Base-by-base conservation (phyloP, 2,329 filamentous ascomycete genomes). In the Balansia obtecta region DNA sequence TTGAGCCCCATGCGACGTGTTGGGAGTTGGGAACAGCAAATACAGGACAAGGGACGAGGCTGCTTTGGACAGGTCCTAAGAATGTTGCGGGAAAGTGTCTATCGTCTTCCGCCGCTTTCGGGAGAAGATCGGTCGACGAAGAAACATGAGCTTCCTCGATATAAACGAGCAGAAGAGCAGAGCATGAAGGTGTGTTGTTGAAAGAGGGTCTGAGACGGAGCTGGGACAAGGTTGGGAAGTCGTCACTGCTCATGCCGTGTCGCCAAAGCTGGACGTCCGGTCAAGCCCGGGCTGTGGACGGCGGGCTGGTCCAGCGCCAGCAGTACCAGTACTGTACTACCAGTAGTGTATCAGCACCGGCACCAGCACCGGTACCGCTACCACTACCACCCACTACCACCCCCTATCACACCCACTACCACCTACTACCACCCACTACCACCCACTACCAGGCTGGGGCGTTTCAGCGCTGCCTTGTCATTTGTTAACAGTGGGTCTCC, bases 111-210 rank as follows among this genome's bases (percentile, higher is more conserved):
- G 16, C 33, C 20, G 41, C 12, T 45, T 46, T 20, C 33, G 20
- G 41, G 22, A 41, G 13, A 16, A 8, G 13, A 16, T 16, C 1
- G 11, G 13, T n/a, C 18, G 40, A 40, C 16, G 11, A 49, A 16
- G 18, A 44, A 30, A 20, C 18, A 27, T 13, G 10, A 32, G 40
- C 32, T 44, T 37, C 27, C 34, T 40, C 30, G 45, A 46, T 33
- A 16, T 47, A 39, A 41, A 11, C 46, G 44, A 37, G 47, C 16
- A 38, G 11, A 32, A 15, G 47, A 45, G 42, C 45, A 39, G 16
- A 12, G 30, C 22, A 45, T 33, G 42, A 18, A 45, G n/a, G 33
- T 41, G 43, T 49, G 50, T 40, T 22, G 49, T 53, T 47, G 46
- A 41, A 49, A 47, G 46, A 49, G 49, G 50, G 38, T 47, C 32